Evolutionary conservation across 2,329 filamentous ascomycete species (phyloP), one percentile per base, ranked within the genome.

Genomic region (Venturia aucupariae): DNA sequence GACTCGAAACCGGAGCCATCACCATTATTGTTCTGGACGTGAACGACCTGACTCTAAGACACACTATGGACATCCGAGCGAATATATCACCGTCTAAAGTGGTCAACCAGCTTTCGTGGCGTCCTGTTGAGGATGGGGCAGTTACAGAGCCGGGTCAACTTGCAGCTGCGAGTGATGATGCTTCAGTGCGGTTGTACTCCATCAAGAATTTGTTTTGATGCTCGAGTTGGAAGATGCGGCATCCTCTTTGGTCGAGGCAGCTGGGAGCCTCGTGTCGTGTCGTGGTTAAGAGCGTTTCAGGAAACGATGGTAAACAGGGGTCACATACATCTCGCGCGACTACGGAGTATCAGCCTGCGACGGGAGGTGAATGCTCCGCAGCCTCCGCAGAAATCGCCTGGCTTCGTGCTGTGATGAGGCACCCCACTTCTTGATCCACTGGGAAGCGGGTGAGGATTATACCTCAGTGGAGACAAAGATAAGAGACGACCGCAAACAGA

Each of bases 61-160:
- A 65, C 1, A 59, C 51, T 0, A n/a, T 54, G 4, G 55, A 65
- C 1, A 41, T 73, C 19, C 64, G 66, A 15, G 38, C 35, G 24
- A 15, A 46, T 46, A 4, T 2, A 11, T 27, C 22, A 54, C 72
- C 71, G 24, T 68, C 68, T 13, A 68, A 66, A 42, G 64, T 69
- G 1, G 62, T 74, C 60, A 74, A 68, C 60, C 67, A 70, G n/a
- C 64, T 74, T 15, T 65, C 67, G 41, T 74, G 73, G 73, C 64
- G 72, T 54, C 72, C 72, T 44, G 24, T 22, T 19, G 8, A 15
- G n/a, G 24, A 30, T 27, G 24, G 51, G 62, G 38, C 41, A 60
- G 35, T 27, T 32, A 60, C 54, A 7, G 30, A 46, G 24, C 48
- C 55, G 17, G 27, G 24, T 13, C 54, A 64, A 39, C 44, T 65